Evolutionary conservation across 495 filamentous ascomycete species (phyloP), one percentile per base, ranked within the genome.

Genomic region (Penicillium coffeae): DNA sequence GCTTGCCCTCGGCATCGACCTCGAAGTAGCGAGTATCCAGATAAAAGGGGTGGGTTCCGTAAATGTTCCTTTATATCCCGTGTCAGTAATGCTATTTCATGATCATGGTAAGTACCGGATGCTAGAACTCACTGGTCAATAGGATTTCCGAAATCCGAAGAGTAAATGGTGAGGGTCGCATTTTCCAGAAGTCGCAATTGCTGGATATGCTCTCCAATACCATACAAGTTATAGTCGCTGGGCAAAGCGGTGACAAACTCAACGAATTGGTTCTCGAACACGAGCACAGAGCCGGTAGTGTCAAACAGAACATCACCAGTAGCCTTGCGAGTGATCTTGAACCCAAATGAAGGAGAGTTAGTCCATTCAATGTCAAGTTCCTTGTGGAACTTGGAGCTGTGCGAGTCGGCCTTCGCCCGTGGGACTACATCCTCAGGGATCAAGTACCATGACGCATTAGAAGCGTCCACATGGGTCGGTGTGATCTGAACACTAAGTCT

Each of bases 361-460:
- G 66, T 70, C 80, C 79, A 83, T 30, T 55, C 54, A 49, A 86
- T 69, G n/a, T 68, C 62, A n/a, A 85, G 59, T 49, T 84, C 79
- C 45, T 63, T 73, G n/a, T 63, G 50, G 4, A 58, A 55, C 19
- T 56, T 56, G 0, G 63, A 68, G 5, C 61, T 62, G 50, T 65
- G 50, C 1, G 59, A 51, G 36, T 79, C 75, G 34, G 74, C 58
- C 4, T 65, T 69, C 2, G 87, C 81, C 36, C 78, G 72, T 2
- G 80, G 78, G 3, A 93, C 76, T 8, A 87, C 55, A 13, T 76
- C 66, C 42, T 86, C 79, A 0, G 87, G 77, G 16, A 91, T 69
- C 21, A 83, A 55, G 52, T 84, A 90, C 74, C 83, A 85, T 1
- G 84, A 83, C 34, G 67, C 70, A 55, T 92, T 90, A 3, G 77